Percentiles rank a stretch among this genome's conserved stretches.
These are phyloP conservation scores for Suillus lakei DNA, from an alignment of 768 basidiomycete species.

Conservation along the genomic window DNA sequence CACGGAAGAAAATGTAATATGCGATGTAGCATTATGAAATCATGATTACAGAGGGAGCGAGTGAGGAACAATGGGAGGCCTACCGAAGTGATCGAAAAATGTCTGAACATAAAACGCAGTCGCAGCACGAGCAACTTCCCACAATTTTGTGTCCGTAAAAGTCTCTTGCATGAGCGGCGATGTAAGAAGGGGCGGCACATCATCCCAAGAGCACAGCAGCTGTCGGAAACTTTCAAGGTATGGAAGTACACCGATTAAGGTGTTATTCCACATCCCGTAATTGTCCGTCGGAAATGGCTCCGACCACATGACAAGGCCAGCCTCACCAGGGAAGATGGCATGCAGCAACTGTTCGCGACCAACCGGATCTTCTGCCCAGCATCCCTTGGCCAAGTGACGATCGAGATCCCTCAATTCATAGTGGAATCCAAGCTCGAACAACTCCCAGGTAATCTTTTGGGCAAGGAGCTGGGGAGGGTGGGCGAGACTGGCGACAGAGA, in stretches of 20 bases:
- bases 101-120: constrained; percentile 8
- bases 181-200: neutral
- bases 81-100: constrained; percentile 9
- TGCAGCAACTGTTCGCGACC: neutral
- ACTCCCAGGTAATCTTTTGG: constrained; percentile 14
- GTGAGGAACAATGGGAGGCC: constrained; percentile 5
- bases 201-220: constrained; percentile 4
- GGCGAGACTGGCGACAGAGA: neutral
- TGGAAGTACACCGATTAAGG: neutral
- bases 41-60: neutral
- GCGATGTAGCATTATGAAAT: neutral
- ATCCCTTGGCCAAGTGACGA: constrained; percentile 17
- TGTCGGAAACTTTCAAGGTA: constrained; percentile 1
- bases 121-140: neutral
- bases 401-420: too few relatives aligned
- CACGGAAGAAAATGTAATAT: too few relatives aligned
- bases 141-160: too few relatives aligned
- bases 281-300: neutral
- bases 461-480: neutral
- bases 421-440: constrained; percentile 19
- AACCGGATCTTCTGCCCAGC: constrained; percentile 1
- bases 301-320: neutral
- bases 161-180: neutral
- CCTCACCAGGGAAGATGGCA: constrained; percentile 1
- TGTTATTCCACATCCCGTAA: too few relatives aligned